These are phyloP conservation scores for Yarrowia deformans DNA, from an alignment of 805 yeast species.

Conservation along the genomic window DNA sequence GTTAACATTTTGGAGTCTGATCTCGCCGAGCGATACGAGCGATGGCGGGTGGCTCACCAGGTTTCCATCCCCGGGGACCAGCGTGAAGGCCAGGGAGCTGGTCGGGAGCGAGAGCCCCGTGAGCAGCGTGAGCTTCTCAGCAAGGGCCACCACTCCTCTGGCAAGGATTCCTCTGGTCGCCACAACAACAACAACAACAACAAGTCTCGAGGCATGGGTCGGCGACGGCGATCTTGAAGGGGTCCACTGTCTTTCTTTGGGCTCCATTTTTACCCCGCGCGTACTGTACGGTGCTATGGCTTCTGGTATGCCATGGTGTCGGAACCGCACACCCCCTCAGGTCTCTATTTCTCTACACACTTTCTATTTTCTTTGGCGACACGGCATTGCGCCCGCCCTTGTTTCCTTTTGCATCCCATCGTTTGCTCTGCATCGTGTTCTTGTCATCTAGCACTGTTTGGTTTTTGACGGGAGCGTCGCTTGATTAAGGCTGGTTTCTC, in stretches of 20 bases:
- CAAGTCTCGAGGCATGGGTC: constrained; percentile 11
- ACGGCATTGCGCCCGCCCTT: not conserved
- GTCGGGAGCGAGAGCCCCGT: constrained; percentile 1
- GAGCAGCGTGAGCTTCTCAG: constrained; percentile 18
- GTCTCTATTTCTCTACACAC: too few species aligned
- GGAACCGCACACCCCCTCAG: too few species aligned
- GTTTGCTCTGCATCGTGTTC: constrained; percentile 6
- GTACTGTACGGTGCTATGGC: too few species aligned
- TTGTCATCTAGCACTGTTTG: too few species aligned
- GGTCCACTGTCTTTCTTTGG: not conserved
- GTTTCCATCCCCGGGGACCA: constrained; percentile 26
- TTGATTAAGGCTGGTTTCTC: too few species aligned
- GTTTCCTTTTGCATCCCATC: not conserved
- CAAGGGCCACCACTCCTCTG: not conserved
- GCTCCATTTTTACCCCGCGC: too few species aligned
- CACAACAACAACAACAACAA: not conserved
- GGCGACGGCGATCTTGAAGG: constrained; percentile 23
- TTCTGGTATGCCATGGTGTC: not conserved
- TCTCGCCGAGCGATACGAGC: constrained; percentile 40
- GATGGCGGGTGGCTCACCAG: constrained; percentile 23
- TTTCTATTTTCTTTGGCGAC: not conserved
- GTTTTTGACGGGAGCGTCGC: too few species aligned
- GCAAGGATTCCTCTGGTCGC: constrained; percentile 14
- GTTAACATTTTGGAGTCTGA: constrained; percentile 59
- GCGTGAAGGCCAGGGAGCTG: constrained; percentile 5